Evolutionary conservation across 441 rosid species (phyloP).

Genomic region (Jatropha podagrica): DNA sequence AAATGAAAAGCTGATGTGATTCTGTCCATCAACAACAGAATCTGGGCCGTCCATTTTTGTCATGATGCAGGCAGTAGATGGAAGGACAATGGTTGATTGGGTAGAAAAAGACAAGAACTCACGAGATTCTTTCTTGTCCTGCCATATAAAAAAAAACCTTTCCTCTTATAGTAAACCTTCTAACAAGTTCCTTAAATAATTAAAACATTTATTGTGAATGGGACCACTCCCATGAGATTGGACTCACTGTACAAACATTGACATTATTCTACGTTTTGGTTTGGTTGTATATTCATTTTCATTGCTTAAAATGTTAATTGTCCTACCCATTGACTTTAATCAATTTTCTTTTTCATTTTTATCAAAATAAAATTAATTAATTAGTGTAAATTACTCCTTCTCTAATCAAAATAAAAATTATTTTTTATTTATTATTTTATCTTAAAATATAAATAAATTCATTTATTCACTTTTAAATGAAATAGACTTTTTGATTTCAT

Average conservation of each 20-base stretch:
- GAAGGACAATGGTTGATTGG: conserved; percentile 1
- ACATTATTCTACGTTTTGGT: not conserved
- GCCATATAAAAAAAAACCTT: conserved; percentile 20
- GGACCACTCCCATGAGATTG: not conserved
- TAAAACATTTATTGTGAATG: not conserved
- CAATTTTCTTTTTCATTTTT: too few relatives aligned
- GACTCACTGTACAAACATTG: not conserved
- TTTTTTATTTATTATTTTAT: too few relatives aligned
- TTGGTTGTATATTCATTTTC: too few relatives aligned
- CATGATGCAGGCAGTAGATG: not conserved
- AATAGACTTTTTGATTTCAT: too few relatives aligned
- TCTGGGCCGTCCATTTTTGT: conserved; percentile 33
- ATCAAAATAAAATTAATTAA: too few relatives aligned
- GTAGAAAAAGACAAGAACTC: not conserved
- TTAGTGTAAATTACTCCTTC: too few relatives aligned
- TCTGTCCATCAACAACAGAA: not conserved
- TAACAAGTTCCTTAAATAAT: not conserved
- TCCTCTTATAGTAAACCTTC: conserved; percentile 29
- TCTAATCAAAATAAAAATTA: too few relatives aligned
- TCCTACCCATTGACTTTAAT: too few relatives aligned
- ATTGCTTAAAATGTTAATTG: too few relatives aligned
- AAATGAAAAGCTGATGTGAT: not conserved
- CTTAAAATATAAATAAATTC: too few relatives aligned
- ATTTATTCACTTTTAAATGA: too few relatives aligned
- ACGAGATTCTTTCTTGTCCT: conserved; percentile 11